These are phyloP conservation scores for Ambrosiella cleistominuta DNA, from an alignment of 2,329 filamentous ascomycete species.

Conservation along the genomic window DNA sequence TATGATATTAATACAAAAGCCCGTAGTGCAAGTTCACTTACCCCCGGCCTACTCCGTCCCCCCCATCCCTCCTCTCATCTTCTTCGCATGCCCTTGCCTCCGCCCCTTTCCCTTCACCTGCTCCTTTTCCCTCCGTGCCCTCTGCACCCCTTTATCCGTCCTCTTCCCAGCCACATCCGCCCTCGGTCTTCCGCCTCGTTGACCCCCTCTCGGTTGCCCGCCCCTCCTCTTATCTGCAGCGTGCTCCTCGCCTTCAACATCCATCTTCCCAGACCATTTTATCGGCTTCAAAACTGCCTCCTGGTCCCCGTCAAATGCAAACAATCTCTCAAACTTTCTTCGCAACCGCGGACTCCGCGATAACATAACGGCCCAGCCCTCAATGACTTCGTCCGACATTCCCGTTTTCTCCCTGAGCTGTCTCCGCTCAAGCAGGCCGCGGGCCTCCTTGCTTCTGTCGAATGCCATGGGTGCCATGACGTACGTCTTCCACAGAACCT, in stretches of 20 bases:
- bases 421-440: slow-evolving; percentile 33
- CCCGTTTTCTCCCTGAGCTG: slow-evolving; percentile 58
- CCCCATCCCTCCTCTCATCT: neutral
- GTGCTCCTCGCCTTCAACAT: slow-evolving; percentile 1
- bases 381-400: slow-evolving; percentile 85
- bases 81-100: neutral
- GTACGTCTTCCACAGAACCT: slow-evolving; percentile 54
- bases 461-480: slow-evolving; percentile 49
- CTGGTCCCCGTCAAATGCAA: slow-evolving; percentile 51
- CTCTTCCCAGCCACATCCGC: neutral
- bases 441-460: slow-evolving; percentile 43
- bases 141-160: neutral
- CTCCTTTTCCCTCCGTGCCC: neutral
- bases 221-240: neutral
- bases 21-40: no score
- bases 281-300: slow-evolving; percentile 41
- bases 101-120: neutral
- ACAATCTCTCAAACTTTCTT: slow-evolving; percentile 53
- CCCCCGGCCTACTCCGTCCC: neutral
- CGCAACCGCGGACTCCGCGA: slow-evolving; percentile 51
- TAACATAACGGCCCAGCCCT: slow-evolving; percentile 87
- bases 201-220: neutral
- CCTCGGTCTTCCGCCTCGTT: neutral
- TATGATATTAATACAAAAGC: no score
- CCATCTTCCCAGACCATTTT: slow-evolving; percentile 30